Evolutionary conservation across 164 flowering plant species (phyloP), one percentile per base, ranked within the genome.

Genomic region (Litsea cubeba): DNA sequence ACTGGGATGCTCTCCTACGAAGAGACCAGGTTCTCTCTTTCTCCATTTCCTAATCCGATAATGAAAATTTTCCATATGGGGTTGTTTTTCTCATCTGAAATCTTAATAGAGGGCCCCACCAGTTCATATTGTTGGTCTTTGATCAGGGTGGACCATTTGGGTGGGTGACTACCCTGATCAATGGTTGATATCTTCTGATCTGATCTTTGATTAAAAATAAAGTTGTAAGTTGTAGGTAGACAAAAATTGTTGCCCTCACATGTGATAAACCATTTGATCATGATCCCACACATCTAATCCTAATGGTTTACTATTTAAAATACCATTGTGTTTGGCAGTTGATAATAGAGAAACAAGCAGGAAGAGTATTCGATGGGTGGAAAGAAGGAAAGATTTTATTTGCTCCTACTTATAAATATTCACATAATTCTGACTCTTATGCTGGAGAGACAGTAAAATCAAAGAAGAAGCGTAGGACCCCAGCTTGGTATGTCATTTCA

Each of bases 401-500:
- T 76, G 96, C 99, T 28, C 99, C 99, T 1, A 93, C 98, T 12
- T 95, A 91, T 82, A 93, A 95, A 71, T 95, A 95, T 75, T 78
- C 97, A 0, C 89, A 84, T 7, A 91, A 95, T 77, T 93, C 99
- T 12, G 99, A 95, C 69, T 83, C 88, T 12, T 95, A 93, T 65
- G 91, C 95, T 3, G 98, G 98, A 74, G 99, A 93, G 74, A 93
- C 89, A 0, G 77, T 60, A 28, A 93, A 95, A 77, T 90, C 98
- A 57, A 95, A 92, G 88, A 95, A 86, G 80, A 95, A 93, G 76
- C 88, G 98, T 6, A 81, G 98, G 72, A 95, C 95, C 2, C 98
- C 97, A 18, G 95, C 99, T 66, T 93, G 99, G 97, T 79, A 76
- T 63, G 50, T 68, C 30, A 32, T 60, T 18, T 15, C 2, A 17